A percentile compares a stretch with the other conserved stretches of the same genome.
Evolutionary conservation across 768 basidiomycete genomes (phyloP).

Genomic region (Lactarius sp.): DNA sequence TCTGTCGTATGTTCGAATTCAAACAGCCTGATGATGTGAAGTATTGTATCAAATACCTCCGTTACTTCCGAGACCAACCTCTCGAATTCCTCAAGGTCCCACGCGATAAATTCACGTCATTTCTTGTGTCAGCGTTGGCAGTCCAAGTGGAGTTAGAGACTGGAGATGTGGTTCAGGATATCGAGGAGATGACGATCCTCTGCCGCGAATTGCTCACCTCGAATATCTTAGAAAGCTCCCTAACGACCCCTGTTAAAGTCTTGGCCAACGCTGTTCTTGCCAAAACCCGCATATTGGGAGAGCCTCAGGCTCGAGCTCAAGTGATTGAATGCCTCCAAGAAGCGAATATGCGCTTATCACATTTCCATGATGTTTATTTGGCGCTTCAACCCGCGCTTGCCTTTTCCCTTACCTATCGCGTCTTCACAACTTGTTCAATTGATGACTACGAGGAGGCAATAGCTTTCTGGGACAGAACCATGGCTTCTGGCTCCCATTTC

Average conservation of each 20-base stretch:
- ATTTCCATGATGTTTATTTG: neutral
- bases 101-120: neutral
- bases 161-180: neutral
- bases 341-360: neutral
- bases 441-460: constrained; percentile 1
- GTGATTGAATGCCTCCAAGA: neutral
- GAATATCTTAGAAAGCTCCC: neutral
- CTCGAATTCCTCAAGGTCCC: neutral
- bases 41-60: neutral
- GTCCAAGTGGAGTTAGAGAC: neutral
- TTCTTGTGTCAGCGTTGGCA: neutral
- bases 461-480: neutral
- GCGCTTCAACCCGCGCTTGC: neutral
- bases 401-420: neutral
- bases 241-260: neutral
- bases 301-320: too few relatives aligned
- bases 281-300: neutral
- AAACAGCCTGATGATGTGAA: neutral
- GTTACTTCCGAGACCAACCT: neutral
- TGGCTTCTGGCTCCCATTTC: neutral
- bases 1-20: neutral
- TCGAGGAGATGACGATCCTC: neutral
- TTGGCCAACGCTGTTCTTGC: neutral
- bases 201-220: neutral
- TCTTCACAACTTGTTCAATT: neutral